Percentiles rank a stretch among this genome's conserved stretches.
These are phyloP conservation scores for Pseudocohnilembus persalinus DNA, from an alignment of 169 alveolate species.

Conservation along the genomic window DNA sequence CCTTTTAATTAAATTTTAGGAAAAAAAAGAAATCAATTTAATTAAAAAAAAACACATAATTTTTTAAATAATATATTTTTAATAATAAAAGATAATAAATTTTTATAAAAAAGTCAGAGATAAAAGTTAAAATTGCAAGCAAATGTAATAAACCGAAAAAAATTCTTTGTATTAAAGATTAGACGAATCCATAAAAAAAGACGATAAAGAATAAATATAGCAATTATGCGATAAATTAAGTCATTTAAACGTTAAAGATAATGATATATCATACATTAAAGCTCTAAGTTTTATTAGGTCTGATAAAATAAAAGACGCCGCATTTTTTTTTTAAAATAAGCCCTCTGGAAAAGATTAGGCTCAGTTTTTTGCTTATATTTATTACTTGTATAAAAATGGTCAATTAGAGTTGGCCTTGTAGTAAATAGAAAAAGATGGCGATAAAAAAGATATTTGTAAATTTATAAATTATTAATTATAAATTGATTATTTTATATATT, in stretches of 20 bases:
- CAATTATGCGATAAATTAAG: neutral
- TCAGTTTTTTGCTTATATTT: neutral
- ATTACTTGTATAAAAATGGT: neutral
- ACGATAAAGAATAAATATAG: neutral
- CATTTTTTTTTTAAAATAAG: neutral
- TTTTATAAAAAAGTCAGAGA: too few species aligned
- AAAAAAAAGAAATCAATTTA: too few species aligned
- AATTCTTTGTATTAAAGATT: neutral
- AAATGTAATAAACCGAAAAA: neutral
- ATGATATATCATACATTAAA: neutral
- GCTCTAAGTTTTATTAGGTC: neutral
- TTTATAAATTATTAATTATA: too few species aligned
- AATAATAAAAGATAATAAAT: too few species aligned
- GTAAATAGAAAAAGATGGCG: neutral
- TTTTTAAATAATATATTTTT: too few species aligned
- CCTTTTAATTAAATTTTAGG: too few species aligned
- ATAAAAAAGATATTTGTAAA: neutral
- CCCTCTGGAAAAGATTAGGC: neutral
- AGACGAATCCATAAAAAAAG: neutral
- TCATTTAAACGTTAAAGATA: neutral
- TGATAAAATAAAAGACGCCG: neutral
- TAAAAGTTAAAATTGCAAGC: too few species aligned
- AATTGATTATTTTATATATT: too few species aligned
- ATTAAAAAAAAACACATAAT: too few species aligned
- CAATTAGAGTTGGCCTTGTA: neutral